Conservation (phyloP, 2,329 filamentous ascomycete species). For the Xylariaceae sp. region DNA sequence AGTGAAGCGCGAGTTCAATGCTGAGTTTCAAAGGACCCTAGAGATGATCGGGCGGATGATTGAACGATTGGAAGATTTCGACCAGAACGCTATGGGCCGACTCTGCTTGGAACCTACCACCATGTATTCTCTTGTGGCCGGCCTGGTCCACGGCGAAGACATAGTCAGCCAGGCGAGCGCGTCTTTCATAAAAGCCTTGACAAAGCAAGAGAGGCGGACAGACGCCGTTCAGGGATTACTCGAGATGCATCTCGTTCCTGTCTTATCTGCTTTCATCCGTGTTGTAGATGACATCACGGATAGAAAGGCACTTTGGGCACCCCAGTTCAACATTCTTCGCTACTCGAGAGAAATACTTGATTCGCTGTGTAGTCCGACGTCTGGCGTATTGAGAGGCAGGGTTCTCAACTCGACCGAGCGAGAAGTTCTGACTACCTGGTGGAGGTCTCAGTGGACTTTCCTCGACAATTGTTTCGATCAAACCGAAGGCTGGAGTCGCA, state of each 20-base stretch:
- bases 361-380: conserved; percentile 54
- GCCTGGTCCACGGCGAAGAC: conserved; percentile 78
- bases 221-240: conserved; percentile 50
- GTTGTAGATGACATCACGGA: conserved; percentile 42
- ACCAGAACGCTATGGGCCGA: conserved; percentile 62
- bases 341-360: conserved; percentile 57
- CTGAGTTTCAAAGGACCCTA: conserved; percentile 56
- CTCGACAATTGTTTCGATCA: conserved; percentile 77
- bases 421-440: conserved; percentile 70
- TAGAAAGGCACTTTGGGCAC: conserved; percentile 50
- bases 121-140: conserved; percentile 71
- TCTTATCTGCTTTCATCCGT: conserved; percentile 44
- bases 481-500: conserved; percentile 79
- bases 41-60: conserved; percentile 69
- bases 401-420: conserved; percentile 60
- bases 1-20: conserved; percentile 71
- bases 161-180: conserved; percentile 77
- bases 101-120: conserved; percentile 67
- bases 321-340: conserved; percentile 55
- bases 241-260: conserved; percentile 42
- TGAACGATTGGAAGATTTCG: conserved; percentile 75
- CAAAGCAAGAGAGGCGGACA: conserved; percentile 57
- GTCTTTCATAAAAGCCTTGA: conserved; percentile 79
- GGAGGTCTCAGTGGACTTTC: conserved; percentile 80
- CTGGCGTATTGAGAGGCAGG: conserved; percentile 54